Evolutionary conservation across 345 rosid genomes (phyloP), one percentile per base, ranked within the genome.

Genomic region (Gossypium herbaceum): DNA sequence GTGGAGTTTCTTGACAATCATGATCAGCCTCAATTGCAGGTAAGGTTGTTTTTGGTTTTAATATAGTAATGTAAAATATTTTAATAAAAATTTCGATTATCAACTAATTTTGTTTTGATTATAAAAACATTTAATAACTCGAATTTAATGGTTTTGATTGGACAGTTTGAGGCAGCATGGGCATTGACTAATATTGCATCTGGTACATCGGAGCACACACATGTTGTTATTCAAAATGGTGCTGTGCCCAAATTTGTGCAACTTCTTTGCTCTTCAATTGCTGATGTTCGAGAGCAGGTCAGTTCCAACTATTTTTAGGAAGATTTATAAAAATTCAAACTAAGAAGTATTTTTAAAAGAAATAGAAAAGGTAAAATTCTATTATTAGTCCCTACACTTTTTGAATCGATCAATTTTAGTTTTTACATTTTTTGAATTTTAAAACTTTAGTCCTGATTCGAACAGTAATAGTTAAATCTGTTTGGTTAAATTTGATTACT

Each of bases 101-200:
- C 6, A 29, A 34, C 1, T 34, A 29, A 12, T 44, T 20, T 2
- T 39, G 70, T 29, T 43, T 15, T 73, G 16, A 70, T 51, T 13
- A 6, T 16, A 4, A 34, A 34, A 34, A 59, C 65, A 25, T 24
- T 10, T 11, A 8, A 20, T 9, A 25, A 29, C 22, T 16, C 13
- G 15, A 3, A 47, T 51, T 43, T 52, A 34, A 34, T n/a, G 58
- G 15, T 70, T 52, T 67, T 19, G 6, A 12, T 44, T 1, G 29
- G 56, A 39, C 55, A 91, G 94, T 91, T 91, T 81, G 97, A 91
- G 84, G 94, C 97, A 29, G 94, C 97, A 67, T 91, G 96, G 96
- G 92, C 92, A 9, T 90, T 91, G 68, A 91, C 93, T 48, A 91
- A 91, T 71, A 88, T 91, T 75, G 97, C 94, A 54, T 91, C 97